A percentile compares a stretch with the other conserved stretches of the same genome.
phyloP scores from a whole-genome alignment of 805 yeast species.

The Wickerhamomyces ciferrii region DNA sequence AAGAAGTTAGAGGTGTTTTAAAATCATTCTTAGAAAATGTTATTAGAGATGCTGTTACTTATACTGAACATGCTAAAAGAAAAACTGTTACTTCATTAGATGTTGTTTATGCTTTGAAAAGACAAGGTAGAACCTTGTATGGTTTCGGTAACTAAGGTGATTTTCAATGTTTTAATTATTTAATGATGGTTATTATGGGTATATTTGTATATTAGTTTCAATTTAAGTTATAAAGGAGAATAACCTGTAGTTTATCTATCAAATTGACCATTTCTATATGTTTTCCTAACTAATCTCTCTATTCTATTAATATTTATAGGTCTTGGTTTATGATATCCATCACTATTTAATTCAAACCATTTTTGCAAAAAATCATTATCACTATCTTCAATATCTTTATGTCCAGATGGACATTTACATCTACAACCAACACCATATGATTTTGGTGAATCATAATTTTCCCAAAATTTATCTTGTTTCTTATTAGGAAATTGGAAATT shows the following conservation, averaged over 20 bases:
- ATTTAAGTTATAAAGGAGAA: background rate
- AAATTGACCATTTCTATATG: background rate
- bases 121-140: slow-evolving; percentile 99
- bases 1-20: slow-evolving; percentile 96
- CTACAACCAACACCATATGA: slow-evolving; percentile 73
- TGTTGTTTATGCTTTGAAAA: slow-evolving; percentile 98
- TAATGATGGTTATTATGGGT: background rate
- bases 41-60: slow-evolving; percentile 98
- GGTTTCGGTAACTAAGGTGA: slow-evolving; percentile 96
- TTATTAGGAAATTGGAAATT: slow-evolving; percentile 17
- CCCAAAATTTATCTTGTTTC: slow-evolving; percentile 17
- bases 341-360: slow-evolving; percentile 40
- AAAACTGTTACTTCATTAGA: slow-evolving; percentile 98
- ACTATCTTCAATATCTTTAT: slow-evolving; percentile 51
- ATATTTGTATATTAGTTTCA: background rate
- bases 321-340: slow-evolving; percentile 16
- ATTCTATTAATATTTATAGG: slow-evolving; percentile 23
- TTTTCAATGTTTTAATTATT: slow-evolving; percentile 5
- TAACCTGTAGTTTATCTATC: too few species aligned
- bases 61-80: slow-evolving; percentile 99
- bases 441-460: slow-evolving; percentile 28
- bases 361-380: slow-evolving; percentile 43
- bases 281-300: slow-evolving; percentile 20
- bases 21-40: slow-evolving; percentile 95
- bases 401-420: slow-evolving; percentile 66